phyloP scores from a whole-genome alignment of 2,329 filamentous ascomycete genomes.

The Sporothrix globosa region DNA sequence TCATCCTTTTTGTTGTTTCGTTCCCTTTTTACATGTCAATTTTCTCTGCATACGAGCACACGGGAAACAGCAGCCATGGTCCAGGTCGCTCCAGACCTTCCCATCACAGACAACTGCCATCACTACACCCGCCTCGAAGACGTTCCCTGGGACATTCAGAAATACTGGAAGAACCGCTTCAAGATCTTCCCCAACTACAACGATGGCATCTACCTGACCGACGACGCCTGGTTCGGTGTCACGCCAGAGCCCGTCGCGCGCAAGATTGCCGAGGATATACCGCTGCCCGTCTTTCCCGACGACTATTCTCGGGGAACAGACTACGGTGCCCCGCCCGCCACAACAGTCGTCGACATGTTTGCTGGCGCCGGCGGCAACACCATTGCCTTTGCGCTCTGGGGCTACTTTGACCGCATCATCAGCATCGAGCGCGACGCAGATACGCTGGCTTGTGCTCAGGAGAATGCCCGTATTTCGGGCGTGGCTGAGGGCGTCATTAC shows the following conservation, averaged over 20 bases:
- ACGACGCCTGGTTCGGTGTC: constrained; percentile 95
- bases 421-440: constrained; percentile 83
- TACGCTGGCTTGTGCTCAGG: constrained; percentile 84
- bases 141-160: constrained; percentile 81
- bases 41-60: neutral
- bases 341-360: constrained; percentile 82
- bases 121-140: constrained; percentile 73
- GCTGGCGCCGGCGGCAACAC: constrained; percentile 90
- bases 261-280: constrained; percentile 75
- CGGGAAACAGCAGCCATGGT: constrained; percentile 40
- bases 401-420: constrained; percentile 80
- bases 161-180: constrained; percentile 93
- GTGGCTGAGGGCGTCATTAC: constrained; percentile 72
- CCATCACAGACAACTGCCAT: constrained; percentile 66
- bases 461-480: constrained; percentile 86
- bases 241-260: constrained; percentile 91
- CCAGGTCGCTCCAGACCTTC: constrained; percentile 51
- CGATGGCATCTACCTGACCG: constrained; percentile 84
- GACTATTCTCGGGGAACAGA: no score
- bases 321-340: constrained; percentile 48
- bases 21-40: neutral
- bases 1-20: neutral
- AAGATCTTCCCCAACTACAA: constrained; percentile 87
- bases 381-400: constrained; percentile 87
- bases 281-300: constrained; percentile 46